These are phyloP conservation scores for Byssoonygena ceratinophila DNA, from an alignment of 2,329 filamentous ascomycete genomes.

Conservation along the genomic window DNA sequence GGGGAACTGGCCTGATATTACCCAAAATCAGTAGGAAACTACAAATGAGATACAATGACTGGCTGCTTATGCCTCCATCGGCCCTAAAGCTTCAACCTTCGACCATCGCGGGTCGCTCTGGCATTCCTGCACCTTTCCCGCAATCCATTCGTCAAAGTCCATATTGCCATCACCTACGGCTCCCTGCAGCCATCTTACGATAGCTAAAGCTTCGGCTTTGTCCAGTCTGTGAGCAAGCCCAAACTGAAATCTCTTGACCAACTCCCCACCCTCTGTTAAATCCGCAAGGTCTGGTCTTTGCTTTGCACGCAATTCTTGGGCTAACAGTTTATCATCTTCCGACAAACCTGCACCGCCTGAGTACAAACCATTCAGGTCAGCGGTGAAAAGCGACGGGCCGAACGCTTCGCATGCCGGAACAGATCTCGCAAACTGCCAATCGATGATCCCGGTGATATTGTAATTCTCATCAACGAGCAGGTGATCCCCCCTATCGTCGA, in stretches of 20 bases:
- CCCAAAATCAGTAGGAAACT: too few species aligned
- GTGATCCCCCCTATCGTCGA: constrained; percentile 43
- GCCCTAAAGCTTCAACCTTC: background rate
- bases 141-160: background rate
- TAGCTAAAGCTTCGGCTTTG: background rate
- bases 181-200: background rate
- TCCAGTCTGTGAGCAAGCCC: background rate
- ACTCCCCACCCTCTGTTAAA: constrained; percentile 13
- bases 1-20: too few species aligned
- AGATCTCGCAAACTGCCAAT: background rate
- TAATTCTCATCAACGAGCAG: constrained; percentile 39
- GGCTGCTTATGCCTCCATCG: too few species aligned
- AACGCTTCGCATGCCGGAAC: background rate
- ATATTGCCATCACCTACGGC: background rate
- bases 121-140: background rate
- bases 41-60: too few species aligned
- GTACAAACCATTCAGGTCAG: constrained; percentile 37
- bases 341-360: constrained; percentile 27
- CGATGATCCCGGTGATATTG: constrained; percentile 42
- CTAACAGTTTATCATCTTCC: constrained; percentile 34
- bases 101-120: background rate
- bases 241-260: constrained; percentile 25
- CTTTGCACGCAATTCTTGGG: constrained; percentile 27
- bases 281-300: constrained; percentile 25
- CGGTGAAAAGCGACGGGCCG: constrained; percentile 20